Evolutionary conservation across 164 flowering plant genomes (phyloP), one percentile per base, ranked within the genome.

Genomic region (Umbellularia californica): DNA sequence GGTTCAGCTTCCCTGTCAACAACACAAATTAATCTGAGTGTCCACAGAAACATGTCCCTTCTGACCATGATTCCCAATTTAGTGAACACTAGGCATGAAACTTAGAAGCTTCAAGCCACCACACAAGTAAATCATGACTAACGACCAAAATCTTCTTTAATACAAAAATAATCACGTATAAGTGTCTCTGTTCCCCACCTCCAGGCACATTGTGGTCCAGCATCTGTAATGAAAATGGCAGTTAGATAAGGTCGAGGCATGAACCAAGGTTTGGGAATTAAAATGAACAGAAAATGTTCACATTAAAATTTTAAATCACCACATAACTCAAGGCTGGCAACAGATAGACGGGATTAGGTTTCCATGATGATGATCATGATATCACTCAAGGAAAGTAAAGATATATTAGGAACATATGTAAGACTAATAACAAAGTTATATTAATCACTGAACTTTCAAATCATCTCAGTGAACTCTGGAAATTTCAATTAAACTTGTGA

Each of bases 181-280:
- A 50, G n/a, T 33, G 25, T 67, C 51, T 67, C 51, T 15, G 58
- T n/a, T 77, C 69, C 85, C 51, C 68, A 94, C 98, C 98, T 87
- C 97, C 96, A 69, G 93, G 94, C 2, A 95, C 97, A 86, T 93
- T 95, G 86, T 95, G 91, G 77, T 95, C 97, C 88, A 95, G 83
- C 98, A 95, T 95, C 98, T 94, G 97, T 76, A 72, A 80, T 7
- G 74, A 10, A 75, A 58, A 17, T 70, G 58, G 30, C 14, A 63
- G 12, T 69, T 63, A 70, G 30, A 76, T 41, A 84, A 30, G 69
- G 70, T 68, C 58, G 74, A 63, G 70, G 1, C n/a, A 24, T 12
- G 35, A 14, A 24, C 3, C 24, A 64, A 64, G 66, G 67, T 25
- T 5, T 25, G 24, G 17, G 28, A 64, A 64, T 24, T 30, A 52